A percentile compares a stretch with the other conserved stretches of the same genome.
phyloP scores from a whole-genome alignment of 2,329 filamentous ascomycete species.

The Fusarium piperis region DNA sequence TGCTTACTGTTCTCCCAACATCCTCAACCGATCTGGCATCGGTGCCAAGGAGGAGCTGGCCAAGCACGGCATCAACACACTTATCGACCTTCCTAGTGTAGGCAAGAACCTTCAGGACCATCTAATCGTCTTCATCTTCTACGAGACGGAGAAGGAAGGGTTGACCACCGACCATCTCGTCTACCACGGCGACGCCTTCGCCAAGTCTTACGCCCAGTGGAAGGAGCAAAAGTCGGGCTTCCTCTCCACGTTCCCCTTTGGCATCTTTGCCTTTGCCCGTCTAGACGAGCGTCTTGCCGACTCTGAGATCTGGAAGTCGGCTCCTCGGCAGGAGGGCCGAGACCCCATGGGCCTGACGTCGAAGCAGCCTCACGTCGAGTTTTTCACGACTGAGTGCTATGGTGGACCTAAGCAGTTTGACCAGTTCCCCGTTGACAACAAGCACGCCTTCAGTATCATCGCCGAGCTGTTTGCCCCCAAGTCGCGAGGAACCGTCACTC shows the following conservation, averaged over 20 bases:
- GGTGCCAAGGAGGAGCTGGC: conserved; percentile 56
- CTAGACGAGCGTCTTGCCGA: conserved; percentile 67
- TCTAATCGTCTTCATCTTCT: conserved; percentile 67
- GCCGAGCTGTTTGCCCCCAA: conserved; percentile 66
- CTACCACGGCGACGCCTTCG: conserved; percentile 63
- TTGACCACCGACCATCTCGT: conserved; percentile 64
- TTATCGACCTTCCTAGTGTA: conserved; percentile 58
- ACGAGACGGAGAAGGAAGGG: conserved; percentile 62
- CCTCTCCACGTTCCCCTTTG: conserved; percentile 70
- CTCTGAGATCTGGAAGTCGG: conserved; percentile 63
- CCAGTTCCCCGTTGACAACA: conserved; percentile 61
- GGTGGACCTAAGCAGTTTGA: conserved; percentile 67
- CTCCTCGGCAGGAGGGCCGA: conserved; percentile 58
- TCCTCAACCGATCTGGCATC: conserved; percentile 63
- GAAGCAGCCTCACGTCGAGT: conserved; percentile 68
- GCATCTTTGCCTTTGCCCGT: conserved; percentile 69
- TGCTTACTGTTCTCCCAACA: conserved; percentile 61
- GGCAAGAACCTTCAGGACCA: conserved; percentile 63
- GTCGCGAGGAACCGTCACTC: conserved; percentile 64
- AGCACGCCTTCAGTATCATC: conserved; percentile 67
- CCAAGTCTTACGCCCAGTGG: conserved; percentile 63
- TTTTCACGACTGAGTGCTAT: conserved; percentile 71
- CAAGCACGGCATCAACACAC: conserved; percentile 52
- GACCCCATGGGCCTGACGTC: conserved; percentile 70
- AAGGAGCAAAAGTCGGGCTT: conserved; percentile 67